Percentiles rank a stretch among this genome's conserved stretches.
These are phyloP conservation scores for Ehretia macrophylla DNA, from an alignment of 257 asterid species.

Conservation along the genomic window DNA sequence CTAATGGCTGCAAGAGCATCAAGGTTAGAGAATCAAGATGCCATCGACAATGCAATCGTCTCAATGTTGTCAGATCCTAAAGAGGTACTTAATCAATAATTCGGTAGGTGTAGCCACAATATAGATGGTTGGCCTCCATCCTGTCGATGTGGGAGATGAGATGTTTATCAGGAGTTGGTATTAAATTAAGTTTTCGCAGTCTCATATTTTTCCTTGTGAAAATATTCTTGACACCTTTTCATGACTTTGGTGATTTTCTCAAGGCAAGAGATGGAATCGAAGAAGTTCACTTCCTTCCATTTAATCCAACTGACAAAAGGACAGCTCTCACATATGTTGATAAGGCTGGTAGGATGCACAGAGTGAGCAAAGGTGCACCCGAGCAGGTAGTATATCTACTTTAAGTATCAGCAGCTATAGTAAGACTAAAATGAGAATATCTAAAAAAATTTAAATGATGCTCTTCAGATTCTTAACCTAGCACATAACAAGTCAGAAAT, in stretches of 20 bases:
- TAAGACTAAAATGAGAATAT: neutral
- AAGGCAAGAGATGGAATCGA: slow-evolving; percentile 34
- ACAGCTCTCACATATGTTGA: slow-evolving; percentile 36
- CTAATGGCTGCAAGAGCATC: slow-evolving; percentile 43
- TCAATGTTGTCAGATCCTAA: slow-evolving; percentile 39
- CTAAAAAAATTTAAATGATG: slow-evolving; percentile 2
- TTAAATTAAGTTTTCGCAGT: neutral
- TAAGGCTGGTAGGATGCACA: slow-evolving; percentile 30
- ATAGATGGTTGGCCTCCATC: too few relatives aligned
- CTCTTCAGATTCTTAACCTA: slow-evolving; percentile 25
- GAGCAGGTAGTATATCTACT: slow-evolving; percentile 24
- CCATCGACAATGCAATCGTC: slow-evolving; percentile 37
- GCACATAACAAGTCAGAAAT: slow-evolving; percentile 30
- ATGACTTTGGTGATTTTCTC: neutral
- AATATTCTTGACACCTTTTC: neutral
- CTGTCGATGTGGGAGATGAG: too few relatives aligned
- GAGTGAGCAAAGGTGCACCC: slow-evolving; percentile 44
- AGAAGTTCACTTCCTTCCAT: slow-evolving; percentile 40
- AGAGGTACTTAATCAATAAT: slow-evolving; percentile 33
- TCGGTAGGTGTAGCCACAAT: neutral
- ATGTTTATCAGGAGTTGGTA: too few relatives aligned
- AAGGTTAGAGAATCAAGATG: slow-evolving; percentile 43
- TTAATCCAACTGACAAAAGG: slow-evolving; percentile 36
- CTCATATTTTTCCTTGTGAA: neutral
- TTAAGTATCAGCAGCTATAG: neutral